Conservation (phyloP, 1,139 yeast species). For the Yamadazyma blattariae region DNA sequence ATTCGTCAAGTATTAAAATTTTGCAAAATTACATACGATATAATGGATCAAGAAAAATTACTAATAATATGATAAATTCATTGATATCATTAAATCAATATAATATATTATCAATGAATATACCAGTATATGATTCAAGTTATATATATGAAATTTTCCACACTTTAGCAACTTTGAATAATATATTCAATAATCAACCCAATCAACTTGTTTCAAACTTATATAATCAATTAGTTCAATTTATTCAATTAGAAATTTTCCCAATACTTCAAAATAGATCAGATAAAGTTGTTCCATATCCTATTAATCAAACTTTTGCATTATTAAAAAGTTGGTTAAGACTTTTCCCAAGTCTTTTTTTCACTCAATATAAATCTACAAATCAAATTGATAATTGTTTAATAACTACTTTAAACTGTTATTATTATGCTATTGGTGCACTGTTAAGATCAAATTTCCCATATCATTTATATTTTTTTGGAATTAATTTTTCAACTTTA, state of each 20-base stretch:
- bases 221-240: constrained; percentile 4
- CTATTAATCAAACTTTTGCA: constrained; percentile 18
- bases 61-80: constrained; percentile 2
- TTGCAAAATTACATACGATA: constrained; percentile 12
- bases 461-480: constrained; percentile 21
- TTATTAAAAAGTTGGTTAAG: constrained; percentile 22
- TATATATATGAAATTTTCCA: constrained; percentile 21
- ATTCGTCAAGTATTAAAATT: constrained; percentile 14
- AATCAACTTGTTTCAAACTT: constrained; percentile 1
- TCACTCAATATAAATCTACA: constrained; percentile 11
- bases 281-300: constrained; percentile 17
- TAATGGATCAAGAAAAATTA: constrained; percentile 8
- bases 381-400: constrained; percentile 12
- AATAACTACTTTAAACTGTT: constrained; percentile 20
- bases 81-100: constrained; percentile 11
- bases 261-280: constrained; percentile 4
- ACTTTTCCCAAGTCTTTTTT: constrained; percentile 22
- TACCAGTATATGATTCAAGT: constrained; percentile 26
- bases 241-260: constrained; percentile 5
- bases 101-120: constrained; percentile 20
- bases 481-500: constrained; percentile 21
- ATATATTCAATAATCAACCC: constrained; percentile 10
- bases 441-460: constrained; percentile 28
- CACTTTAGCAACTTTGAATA: constrained; percentile 18
- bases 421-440: constrained; percentile 23